phyloP scores from a whole-genome alignment of 495 filamentous ascomycete genomes.

The Hypoxylon fragiforme region DNA sequence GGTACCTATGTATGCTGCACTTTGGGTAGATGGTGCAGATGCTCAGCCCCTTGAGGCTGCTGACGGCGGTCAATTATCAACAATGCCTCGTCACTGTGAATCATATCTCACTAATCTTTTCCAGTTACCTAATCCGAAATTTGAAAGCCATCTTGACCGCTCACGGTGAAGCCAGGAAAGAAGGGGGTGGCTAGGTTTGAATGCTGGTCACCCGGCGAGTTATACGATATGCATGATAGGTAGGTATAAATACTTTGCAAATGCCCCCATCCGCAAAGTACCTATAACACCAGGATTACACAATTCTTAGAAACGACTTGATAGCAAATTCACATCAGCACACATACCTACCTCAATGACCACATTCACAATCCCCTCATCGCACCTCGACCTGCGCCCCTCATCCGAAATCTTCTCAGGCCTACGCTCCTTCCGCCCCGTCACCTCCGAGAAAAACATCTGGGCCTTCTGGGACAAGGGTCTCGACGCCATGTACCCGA shows the following conservation, averaged over 20 bases:
- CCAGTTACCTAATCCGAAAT: background rate
- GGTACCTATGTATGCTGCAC: background rate
- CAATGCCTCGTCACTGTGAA: constrained; percentile 24
- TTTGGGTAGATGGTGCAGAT: background rate
- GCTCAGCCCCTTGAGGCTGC: constrained; percentile 8
- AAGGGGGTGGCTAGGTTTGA: background rate
- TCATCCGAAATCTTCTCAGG: constrained; percentile 24
- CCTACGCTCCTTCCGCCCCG: constrained; percentile 25
- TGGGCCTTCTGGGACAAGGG: constrained; percentile 53
- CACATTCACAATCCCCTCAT: constrained; percentile 20
- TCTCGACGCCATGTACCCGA: constrained; percentile 38
- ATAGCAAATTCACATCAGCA: background rate
- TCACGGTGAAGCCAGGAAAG: background rate
- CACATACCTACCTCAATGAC: too few relatives aligned
- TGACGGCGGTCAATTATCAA: too few relatives aligned
- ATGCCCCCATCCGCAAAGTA: background rate
- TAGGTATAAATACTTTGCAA: too few relatives aligned
- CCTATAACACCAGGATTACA: background rate
- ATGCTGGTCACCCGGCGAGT: too few relatives aligned
- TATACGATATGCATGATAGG: too few relatives aligned
- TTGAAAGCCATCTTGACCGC: background rate
- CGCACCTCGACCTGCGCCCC: constrained; percentile 29
- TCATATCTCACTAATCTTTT: constrained; percentile 7
- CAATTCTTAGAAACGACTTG: constrained; percentile 2
- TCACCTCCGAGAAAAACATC: constrained; percentile 49